These are phyloP conservation scores for Thermomucor indicae-seudaticae DNA, from an alignment of 371 early-diverging fungal genomes.

Conservation along the genomic window DNA sequence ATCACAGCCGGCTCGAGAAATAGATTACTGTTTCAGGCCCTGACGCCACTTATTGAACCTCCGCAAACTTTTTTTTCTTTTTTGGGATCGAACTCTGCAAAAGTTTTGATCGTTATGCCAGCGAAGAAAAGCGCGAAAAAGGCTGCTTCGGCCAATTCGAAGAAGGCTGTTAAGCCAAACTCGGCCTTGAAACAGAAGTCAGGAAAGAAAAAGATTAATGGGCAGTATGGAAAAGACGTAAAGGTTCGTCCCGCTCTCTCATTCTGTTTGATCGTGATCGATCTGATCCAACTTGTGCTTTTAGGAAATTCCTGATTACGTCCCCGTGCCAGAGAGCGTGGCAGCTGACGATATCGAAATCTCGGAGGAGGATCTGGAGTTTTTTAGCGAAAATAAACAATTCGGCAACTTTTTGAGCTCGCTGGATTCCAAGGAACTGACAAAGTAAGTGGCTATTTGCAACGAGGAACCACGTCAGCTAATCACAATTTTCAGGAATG, in stretches of 20 bases:
- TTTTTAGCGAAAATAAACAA: slow-evolving; percentile 26
- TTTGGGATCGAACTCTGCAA: neutral
- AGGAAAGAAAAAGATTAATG: slow-evolving; percentile 1
- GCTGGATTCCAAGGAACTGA: slow-evolving; percentile 28
- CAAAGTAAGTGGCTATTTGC: slow-evolving; percentile 22
- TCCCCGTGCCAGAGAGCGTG: slow-evolving; percentile 2
- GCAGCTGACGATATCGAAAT: slow-evolving; percentile 40
- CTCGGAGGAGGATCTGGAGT: slow-evolving; percentile 66
- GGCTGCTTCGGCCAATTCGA: neutral
- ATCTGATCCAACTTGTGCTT: neutral
- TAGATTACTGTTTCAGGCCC: too few relatives aligned
- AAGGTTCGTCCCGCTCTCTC: neutral
- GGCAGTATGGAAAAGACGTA: neutral
- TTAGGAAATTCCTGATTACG: slow-evolving; percentile 6
- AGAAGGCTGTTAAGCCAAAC: neutral
- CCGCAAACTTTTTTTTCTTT: slow-evolving; percentile 1
- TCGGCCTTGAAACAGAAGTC: too few relatives aligned
- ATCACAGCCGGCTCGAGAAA: too few relatives aligned
- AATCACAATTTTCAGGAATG: slow-evolving; percentile 8
- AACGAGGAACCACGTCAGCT: too few relatives aligned
- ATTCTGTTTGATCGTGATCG: neutral
- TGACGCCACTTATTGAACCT: too few relatives aligned
- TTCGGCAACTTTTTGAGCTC: slow-evolving; percentile 23
- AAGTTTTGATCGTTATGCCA: neutral
- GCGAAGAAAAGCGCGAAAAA: slow-evolving; percentile 3